Base-by-base conservation (phyloP, 805 yeast genomes). In the Starmerella riodocensis region DNA sequence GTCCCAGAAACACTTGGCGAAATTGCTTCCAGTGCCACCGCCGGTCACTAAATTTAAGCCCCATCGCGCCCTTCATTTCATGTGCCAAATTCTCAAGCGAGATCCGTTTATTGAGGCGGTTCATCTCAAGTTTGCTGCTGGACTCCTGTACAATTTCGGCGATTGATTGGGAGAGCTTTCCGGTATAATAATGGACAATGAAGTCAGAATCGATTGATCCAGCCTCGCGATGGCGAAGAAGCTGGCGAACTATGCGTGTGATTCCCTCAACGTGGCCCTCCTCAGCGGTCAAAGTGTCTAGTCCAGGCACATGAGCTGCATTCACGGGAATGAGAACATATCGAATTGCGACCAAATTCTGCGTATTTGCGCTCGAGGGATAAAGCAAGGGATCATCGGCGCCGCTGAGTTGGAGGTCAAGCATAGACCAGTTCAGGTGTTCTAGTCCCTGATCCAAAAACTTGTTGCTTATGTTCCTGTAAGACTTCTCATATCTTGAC, bases 191-290 rank as follows among this genome's bases (percentile, higher is more conserved):
- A 33, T 67, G 70, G 5, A 52, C 49, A n/a, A 42, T 39, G 24
- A 45, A 45, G 16, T 36, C 39, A 5, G 37, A 35, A 19, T 41
- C 46, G 13, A 39, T 32, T 6, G 50, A 38, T 4, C 46, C 49
- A 1, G 39, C 43, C 16, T 36, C 42, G 19, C 52, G 42, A 29
- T 43, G 38, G 21, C 48, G 45, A 21, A 42, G 43, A 16, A 52
- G 27, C 8, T 38, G 21, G 7, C 46, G 29, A 19, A 51, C 53
- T 6, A 50, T 34, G 8, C 45, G 43, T 11, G 51, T 43, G 32
- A 88, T 62, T 0, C 97, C 98, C 56, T 88, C 97, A n/a, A 88
- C 69, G 40, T 94, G 63, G n/a, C 80, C 71, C 58, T 88, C 97
- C 54, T 88, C 98, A 3, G 78, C 75, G 0, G 74, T 71, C 36